Evolutionary conservation across 805 yeast species (phyloP).

Genomic region (Candida ipomoeae): DNA sequence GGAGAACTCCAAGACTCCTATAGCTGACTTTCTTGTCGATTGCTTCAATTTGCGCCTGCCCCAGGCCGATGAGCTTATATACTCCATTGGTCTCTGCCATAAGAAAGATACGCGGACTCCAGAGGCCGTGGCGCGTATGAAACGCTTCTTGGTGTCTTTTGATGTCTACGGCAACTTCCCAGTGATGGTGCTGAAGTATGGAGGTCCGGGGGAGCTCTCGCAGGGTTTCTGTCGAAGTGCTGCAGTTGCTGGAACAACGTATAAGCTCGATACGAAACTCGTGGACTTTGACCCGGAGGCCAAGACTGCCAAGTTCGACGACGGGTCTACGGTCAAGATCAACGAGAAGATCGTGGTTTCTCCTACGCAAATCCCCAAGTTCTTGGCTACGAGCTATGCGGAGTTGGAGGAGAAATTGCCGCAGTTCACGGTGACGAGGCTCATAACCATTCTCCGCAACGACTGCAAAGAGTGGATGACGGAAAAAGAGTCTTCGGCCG

Average conservation of each 20-base stretch:
- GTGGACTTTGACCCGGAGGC: conserved; percentile 59
- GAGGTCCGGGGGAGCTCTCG: conserved; percentile 92
- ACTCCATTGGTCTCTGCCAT: conserved; percentile 78
- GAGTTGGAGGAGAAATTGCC: conserved; percentile 42
- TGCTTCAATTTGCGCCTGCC: conserved; percentile 68
- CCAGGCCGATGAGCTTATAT: conserved; percentile 79
- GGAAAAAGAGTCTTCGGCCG: conserved; percentile 76
- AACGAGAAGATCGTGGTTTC: conserved; percentile 76
- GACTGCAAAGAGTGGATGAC: conserved; percentile 91
- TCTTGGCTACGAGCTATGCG: conserved; percentile 37
- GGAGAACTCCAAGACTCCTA: conserved; percentile 51
- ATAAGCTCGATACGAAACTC: conserved; percentile 71
- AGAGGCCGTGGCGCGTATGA: conserved; percentile 74
- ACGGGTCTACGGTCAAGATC: conserved; percentile 70
- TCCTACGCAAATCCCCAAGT: conserved; percentile 57
- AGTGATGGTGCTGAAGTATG: conserved; percentile 84
- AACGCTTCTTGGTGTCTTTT: conserved; percentile 76
- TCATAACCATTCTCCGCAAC: conserved; percentile 78
- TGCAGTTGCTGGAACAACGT: conserved; percentile 96
- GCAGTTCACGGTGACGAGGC: conserved; percentile 58
- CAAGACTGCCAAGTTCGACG: conserved; percentile 67
- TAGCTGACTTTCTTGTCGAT: conserved; percentile 54
- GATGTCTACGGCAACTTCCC: conserved; percentile 96
- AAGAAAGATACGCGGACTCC: conserved; percentile 59
- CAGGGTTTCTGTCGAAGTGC: conserved; percentile 98